These are phyloP conservation scores for Colletotrichum limetticola DNA, from an alignment of 2,329 filamentous ascomycete species.

Conservation along the genomic window DNA sequence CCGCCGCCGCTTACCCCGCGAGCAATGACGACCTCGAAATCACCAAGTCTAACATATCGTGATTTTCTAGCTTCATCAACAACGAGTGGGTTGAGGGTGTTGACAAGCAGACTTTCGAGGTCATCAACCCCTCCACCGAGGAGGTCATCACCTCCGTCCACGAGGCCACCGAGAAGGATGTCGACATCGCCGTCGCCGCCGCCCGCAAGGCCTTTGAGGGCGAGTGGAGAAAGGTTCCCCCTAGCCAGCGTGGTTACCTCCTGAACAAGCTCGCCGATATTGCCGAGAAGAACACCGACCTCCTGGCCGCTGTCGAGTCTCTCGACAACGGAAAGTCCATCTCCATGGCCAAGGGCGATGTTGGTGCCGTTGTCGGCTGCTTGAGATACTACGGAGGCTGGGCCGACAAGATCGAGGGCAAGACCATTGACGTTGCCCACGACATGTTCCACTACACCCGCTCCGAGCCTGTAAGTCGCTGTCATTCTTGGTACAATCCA, in stretches of 20 bases:
- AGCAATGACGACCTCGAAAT: background rate
- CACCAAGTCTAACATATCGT: background rate
- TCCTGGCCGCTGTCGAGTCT: slow-evolving; percentile 84
- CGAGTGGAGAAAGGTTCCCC: slow-evolving; percentile 74
- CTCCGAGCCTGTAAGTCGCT: slow-evolving; percentile 72
- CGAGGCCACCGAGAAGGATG: slow-evolving; percentile 90
- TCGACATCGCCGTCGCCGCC: slow-evolving; percentile 82
- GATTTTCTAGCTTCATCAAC: slow-evolving; percentile 81
- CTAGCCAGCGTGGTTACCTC: slow-evolving; percentile 75
- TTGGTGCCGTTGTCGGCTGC: slow-evolving; percentile 73
- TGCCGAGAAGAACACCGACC: slow-evolving; percentile 80
- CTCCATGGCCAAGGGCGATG: slow-evolving; percentile 79
- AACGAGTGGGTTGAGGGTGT: slow-evolving; percentile 87
- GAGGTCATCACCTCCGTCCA: slow-evolving; percentile 84
- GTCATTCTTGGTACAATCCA: background rate
- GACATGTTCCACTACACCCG: slow-evolving; percentile 87
- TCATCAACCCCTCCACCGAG: slow-evolving; percentile 89
- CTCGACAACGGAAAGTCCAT: slow-evolving; percentile 90
- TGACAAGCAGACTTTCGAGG: slow-evolving; percentile 91
- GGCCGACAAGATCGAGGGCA: slow-evolving; percentile 92
- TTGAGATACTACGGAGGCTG: slow-evolving; percentile 80
- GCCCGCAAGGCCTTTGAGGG: slow-evolving; percentile 88
- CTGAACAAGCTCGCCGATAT: slow-evolving; percentile 84
- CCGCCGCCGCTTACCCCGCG: no score
- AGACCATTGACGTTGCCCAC: slow-evolving; percentile 82